phyloP scores from a whole-genome alignment of 2,329 filamentous ascomycete genomes.

The Nemania diffusa region DNA sequence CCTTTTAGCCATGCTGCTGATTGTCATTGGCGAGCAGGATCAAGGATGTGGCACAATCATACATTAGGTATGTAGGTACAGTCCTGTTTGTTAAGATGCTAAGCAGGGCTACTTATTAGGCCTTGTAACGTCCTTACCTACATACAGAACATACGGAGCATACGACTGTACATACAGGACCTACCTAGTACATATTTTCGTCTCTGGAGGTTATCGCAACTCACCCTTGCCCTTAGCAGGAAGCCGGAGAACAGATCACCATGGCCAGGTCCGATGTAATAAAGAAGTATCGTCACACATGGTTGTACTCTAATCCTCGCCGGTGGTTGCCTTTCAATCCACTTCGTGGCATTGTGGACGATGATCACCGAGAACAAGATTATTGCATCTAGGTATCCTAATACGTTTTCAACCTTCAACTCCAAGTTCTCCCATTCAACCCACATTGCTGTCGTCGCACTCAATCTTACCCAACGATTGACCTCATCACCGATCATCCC shows the following conservation, averaged over 20 bases:
- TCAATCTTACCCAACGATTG: conserved; percentile 17
- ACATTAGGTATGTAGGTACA: neutral
- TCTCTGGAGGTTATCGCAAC: conserved; percentile 20
- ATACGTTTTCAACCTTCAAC: conserved; percentile 1
- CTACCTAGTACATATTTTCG: neutral
- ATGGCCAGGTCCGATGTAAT: conserved; percentile 16
- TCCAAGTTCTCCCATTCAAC: conserved; percentile 20
- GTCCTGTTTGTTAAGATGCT: conserved; percentile 5
- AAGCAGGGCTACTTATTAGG: conserved; percentile 2
- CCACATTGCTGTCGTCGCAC: conserved; percentile 8
- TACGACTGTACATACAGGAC: neutral
- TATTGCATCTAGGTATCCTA: conserved; percentile 10
- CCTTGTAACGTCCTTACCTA: neutral
- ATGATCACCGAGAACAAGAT: conserved; percentile 17
- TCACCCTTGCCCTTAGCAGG: conserved; percentile 16
- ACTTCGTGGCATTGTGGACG: conserved; percentile 6
- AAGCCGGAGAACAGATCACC: conserved; percentile 16
- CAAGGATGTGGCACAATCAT: conserved; percentile 11
- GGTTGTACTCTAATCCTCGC: conserved; percentile 15
- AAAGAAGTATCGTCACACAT: neutral
- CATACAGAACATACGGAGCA: neutral
- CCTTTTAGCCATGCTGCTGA: conserved; percentile 14
- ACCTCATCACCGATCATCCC: conserved; percentile 30
- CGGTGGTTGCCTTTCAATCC: conserved; percentile 16
- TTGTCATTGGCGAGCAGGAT: conserved; percentile 10